Base-by-base conservation (phyloP, 1,284 basidiomycete genomes). In the Ceratobasidium papillatum region DNA sequence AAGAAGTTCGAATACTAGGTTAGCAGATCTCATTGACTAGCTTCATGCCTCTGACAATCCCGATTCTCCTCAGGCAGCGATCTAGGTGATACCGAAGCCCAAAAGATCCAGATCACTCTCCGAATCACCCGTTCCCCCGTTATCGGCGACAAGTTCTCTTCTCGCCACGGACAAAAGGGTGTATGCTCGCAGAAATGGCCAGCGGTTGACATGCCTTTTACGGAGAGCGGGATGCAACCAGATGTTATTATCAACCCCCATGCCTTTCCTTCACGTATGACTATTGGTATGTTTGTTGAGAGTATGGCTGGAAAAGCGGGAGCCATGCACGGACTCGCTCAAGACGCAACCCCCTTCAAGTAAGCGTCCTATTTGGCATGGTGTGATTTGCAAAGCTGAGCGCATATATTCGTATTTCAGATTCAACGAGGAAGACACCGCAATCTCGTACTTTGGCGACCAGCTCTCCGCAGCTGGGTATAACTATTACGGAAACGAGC, bases 231-330 rank as follows among this genome's bases (percentile, higher is more conserved):
- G 14, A 96, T 99, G 89, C 97, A 99, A 83, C 98, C 98, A 0
- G 98, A 99, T 82, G 91, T 99, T 71, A 99, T 99, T 82, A 99
- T 99, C 86, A 99, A 99, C 83, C 98, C 98, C 41, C 98, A 99
- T 82, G 98, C 98, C 25, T 99, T 99, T 87, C 98, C 98, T 0
- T 95, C 92, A 85, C 95, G 98, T 79, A 99, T 99, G 98, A 99
- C 98, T 7, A 99, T 99, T 80, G 98, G 98, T 75, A 99, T 99
- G 98, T 91, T 99, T 81, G 96, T 99, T 77, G 98, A 99, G 87
- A 96, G 94, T 83, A 92, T 99, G 89, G 98, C 98, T 0, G 98
- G 96, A 51, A 99, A 99, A 83, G 94, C 97, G 0, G 98, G 98
- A 76, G 94, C 97, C 1, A 94, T 99, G 92, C 98, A 99, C 80